phyloP scores from a whole-genome alignment of 148 eudicot genomes.

The Camellia japonica region DNA sequence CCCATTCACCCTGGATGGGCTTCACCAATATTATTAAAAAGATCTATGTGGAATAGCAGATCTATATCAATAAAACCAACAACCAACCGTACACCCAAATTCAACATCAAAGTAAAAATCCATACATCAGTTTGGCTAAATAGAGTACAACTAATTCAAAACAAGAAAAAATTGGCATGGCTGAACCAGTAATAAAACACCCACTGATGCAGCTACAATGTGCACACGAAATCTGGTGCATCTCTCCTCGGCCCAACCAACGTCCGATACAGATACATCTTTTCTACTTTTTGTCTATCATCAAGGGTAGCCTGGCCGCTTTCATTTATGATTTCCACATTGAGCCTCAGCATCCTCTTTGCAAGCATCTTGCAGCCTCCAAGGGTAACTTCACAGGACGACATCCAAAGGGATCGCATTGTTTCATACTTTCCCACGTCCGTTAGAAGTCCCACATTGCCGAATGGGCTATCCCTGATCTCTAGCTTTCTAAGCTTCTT shows the following conservation, averaged over 20 bases:
- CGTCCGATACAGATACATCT: slow-evolving; percentile 75
- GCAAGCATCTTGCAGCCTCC: slow-evolving; percentile 77
- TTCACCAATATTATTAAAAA: neutral
- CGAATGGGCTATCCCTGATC: slow-evolving; percentile 75
- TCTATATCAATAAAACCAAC: neutral
- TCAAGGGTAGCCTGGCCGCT: slow-evolving; percentile 40
- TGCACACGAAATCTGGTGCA: slow-evolving; percentile 72
- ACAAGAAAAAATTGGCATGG: slow-evolving; percentile 3
- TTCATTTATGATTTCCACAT: slow-evolving; percentile 83
- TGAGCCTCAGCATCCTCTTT: slow-evolving; percentile 63
- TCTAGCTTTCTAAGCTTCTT: slow-evolving; percentile 75
- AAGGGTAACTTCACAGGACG: slow-evolving; percentile 71
- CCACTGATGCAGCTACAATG: slow-evolving; percentile 33
- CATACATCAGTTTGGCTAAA: neutral
- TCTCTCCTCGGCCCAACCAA: slow-evolving; percentile 65
- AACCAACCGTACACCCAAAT: neutral
- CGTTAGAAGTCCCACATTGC: slow-evolving; percentile 63
- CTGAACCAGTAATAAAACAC: neutral
- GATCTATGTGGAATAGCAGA: neutral
- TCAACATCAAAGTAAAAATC: neutral
- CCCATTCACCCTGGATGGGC: neutral
- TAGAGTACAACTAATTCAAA: slow-evolving; percentile 16
- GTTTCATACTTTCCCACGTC: slow-evolving; percentile 81
- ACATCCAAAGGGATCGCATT: slow-evolving; percentile 99
- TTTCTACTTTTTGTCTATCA: slow-evolving; percentile 58